Conservation (phyloP, 371 early-diverging fungal species). For the Chytridium lagenaria region DNA sequence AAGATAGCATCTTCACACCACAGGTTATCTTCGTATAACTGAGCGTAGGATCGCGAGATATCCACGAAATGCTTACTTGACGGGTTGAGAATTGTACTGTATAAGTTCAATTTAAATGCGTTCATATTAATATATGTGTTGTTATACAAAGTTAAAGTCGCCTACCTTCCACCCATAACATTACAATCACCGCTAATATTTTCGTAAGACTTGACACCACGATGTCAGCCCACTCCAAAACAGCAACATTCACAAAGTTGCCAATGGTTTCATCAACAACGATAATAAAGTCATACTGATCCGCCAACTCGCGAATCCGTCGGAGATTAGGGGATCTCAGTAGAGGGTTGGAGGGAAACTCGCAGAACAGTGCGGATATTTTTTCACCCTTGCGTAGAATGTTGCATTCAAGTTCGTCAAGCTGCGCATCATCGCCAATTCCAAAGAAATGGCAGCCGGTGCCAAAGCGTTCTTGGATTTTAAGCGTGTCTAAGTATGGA, state of each 20-base stretch:
- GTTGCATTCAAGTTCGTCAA: slow-evolving; percentile 73
- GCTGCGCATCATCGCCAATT: slow-evolving; percentile 73
- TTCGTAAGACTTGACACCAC: slow-evolving; percentile 94
- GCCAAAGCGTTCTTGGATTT: slow-evolving; percentile 93
- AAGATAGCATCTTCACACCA: slow-evolving; percentile 94
- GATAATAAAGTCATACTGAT: slow-evolving; percentile 75
- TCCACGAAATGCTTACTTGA: slow-evolving; percentile 60
- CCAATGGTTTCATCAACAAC: slow-evolving; percentile 96
- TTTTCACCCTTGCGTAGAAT: background rate
- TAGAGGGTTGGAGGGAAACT: slow-evolving; percentile 94
- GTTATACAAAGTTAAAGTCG: slow-evolving; percentile 1
- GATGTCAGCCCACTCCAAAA: slow-evolving; percentile 80
- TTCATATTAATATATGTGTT: slow-evolving; percentile 12
- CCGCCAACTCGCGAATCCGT: slow-evolving; percentile 76
- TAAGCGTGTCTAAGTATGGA: slow-evolving; percentile 93
- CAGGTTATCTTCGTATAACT: slow-evolving; percentile 78
- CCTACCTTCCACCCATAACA: slow-evolving; percentile 93
- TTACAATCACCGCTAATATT: slow-evolving; percentile 91
- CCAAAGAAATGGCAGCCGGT: slow-evolving; percentile 83
- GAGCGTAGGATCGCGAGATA: slow-evolving; percentile 60
- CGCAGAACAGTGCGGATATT: slow-evolving; percentile 81
- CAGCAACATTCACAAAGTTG: slow-evolving; percentile 85
- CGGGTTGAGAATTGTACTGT: slow-evolving; percentile 84
- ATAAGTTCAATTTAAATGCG: background rate
- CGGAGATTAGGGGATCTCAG: slow-evolving; percentile 80